phyloP scores from a whole-genome alignment of 176 grass and related monocot species.

The Pharus latifolius region DNA sequence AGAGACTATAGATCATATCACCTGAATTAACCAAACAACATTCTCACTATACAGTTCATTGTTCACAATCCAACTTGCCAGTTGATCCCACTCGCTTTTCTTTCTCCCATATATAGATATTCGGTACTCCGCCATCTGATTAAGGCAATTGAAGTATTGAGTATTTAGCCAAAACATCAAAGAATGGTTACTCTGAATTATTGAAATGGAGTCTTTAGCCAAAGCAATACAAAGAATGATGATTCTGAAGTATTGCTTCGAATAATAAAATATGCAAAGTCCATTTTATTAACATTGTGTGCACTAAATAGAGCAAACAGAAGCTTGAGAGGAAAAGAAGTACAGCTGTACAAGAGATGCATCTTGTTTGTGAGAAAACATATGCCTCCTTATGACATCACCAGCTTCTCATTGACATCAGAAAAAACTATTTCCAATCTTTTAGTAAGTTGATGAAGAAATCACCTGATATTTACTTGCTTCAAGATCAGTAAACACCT shows the following conservation, averaged over 20 bases:
- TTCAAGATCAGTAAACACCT: conserved; percentile 89
- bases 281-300: background rate
- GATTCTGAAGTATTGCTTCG: background rate
- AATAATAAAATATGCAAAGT: background rate
- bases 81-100: conserved; percentile 99
- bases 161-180: background rate
- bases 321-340: no score
- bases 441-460: background rate
- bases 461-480: conserved; percentile 94
- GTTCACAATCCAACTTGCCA: conserved; percentile 98
- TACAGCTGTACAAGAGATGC: no score
- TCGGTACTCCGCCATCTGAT: conserved; percentile 90
- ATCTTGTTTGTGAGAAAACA: background rate
- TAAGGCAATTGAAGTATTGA: background rate
- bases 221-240: background rate
- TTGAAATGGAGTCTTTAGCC: background rate
- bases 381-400: background rate
- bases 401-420: background rate
- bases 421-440: background rate
- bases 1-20: conserved; percentile 4
- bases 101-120: conserved; percentile 96
- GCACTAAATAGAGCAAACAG: background rate
- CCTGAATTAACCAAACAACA: conserved; percentile 98
- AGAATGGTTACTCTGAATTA: background rate
- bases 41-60: conserved; percentile 90